Evolutionary conservation across 2,329 filamentous ascomycete genomes (phyloP), one percentile per base, ranked within the genome.

Genomic region (Pseudogymnoascus sp.): DNA sequence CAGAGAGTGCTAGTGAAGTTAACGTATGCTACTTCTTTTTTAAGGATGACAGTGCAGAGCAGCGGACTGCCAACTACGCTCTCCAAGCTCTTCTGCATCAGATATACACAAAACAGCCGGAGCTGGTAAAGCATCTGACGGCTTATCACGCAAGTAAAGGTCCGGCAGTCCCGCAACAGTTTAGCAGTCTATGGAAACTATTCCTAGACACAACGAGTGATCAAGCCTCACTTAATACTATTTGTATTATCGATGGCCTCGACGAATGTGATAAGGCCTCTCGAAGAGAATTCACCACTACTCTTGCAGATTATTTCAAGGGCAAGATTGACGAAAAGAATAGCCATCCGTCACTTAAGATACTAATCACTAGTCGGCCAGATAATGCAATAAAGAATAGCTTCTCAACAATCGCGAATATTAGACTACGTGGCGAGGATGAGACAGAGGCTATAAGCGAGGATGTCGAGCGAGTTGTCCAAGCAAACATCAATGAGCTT

Each of bases 21-120:
- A 21, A 40, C 37, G 37, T 72, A 35, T 74, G 71, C 60, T 69
- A 74, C 59, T 74, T 73, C 66, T 75, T 75, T 61, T 75, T 74
- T 64, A 72, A 74, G 52, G 69, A 72, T 40, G 70, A 68, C 13
- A 65, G 67, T 9, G 62, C 69, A 21, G 60, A 63, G 8, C 69
- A 67, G 0, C 69, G 62, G 58, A 40, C 62, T 21, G 63, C 64
- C 10, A 18, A 42, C 1, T 59, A 65, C 60, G 71, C 71, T 0
- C 18, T 74, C 1, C 65, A 60, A 5, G 64, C 65, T 8, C 62
- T 74, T 6, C 63, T 73, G 4, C 69, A 72, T 42, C 69, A 74
- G 31, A 62, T 73, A 10, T 71, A 72, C 27, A 61, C n/a, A 0
- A 33, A 66, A 15, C 58, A 63, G 7, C 37, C 64, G 1, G 45